Conservation (phyloP, 2,329 filamentous ascomycete genomes). For the Botrytis paeoniae region DNA sequence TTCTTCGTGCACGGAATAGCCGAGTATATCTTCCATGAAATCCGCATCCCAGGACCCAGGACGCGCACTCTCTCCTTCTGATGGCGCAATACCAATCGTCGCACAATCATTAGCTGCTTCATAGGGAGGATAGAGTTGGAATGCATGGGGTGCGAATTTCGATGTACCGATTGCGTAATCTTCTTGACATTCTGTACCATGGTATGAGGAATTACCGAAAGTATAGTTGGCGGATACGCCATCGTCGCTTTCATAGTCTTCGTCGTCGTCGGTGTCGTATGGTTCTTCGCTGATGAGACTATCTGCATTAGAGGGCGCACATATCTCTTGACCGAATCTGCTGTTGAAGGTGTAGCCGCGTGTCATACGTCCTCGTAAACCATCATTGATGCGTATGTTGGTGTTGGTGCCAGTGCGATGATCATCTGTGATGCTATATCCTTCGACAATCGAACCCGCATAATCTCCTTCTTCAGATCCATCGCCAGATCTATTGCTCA, state of each 20-base stretch:
- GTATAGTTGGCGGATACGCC: neutral
- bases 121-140: neutral
- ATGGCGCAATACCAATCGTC: neutral
- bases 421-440: slow-evolving; percentile 1
- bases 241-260: neutral
- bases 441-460: slow-evolving; percentile 3
- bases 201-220: slow-evolving; percentile 3
- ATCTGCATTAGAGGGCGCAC: neutral
- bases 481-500: neutral
- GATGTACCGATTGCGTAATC: slow-evolving; percentile 10
- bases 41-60: neutral
- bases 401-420: neutral
- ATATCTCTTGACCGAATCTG: neutral
- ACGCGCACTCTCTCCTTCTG: neutral
- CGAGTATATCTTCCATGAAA: slow-evolving; percentile 1
- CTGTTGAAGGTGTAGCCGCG: neutral
- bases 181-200: slow-evolving; percentile 7
- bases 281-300: neutral
- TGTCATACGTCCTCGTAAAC: neutral
- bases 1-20: neutral
- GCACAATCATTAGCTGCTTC: neutral
- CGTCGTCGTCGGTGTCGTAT: neutral
- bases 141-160: neutral
- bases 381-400: neutral
- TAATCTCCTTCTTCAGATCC: neutral